These are phyloP conservation scores for Sugiyamaella novakii DNA, from an alignment of 1,139 yeast species.

Conservation along the genomic window DNA sequence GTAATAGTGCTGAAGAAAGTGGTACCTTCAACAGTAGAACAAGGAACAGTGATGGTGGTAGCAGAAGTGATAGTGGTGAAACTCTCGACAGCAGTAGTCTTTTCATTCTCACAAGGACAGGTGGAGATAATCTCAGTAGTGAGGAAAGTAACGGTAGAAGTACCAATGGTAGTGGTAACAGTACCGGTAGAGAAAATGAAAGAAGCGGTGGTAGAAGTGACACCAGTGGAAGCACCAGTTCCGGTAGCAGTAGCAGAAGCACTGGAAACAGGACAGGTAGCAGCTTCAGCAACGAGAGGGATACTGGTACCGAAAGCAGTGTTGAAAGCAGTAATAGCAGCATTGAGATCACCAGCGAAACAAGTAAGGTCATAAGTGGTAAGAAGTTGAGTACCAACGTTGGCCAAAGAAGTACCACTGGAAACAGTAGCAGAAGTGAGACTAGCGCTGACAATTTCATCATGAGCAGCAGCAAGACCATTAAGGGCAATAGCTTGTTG, in stretches of 20 bases:
- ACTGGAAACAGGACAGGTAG: constrained; percentile 11
- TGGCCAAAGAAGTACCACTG: constrained; percentile 7
- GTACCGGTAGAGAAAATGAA: constrained; percentile 11
- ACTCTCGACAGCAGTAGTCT: constrained; percentile 11
- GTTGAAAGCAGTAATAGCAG: constrained; percentile 19
- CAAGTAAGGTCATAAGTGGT: constrained; percentile 16
- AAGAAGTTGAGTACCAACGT: constrained; percentile 10
- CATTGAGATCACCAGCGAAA: constrained; percentile 17
- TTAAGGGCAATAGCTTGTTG: constrained; percentile 3
- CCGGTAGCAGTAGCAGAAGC: constrained; percentile 5
- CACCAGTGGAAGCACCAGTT: neutral
- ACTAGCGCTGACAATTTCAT: constrained; percentile 3
- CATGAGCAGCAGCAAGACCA: constrained; percentile 3
- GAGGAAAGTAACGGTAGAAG: constrained; percentile 18
- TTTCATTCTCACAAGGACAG: constrained; percentile 21
- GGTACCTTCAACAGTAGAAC: constrained; percentile 16
- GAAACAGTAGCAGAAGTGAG: constrained; percentile 2
- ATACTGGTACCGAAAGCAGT: constrained; percentile 6
- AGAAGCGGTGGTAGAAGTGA: constrained; percentile 8
- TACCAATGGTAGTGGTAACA: constrained; percentile 18
- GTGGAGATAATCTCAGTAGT: constrained; percentile 20
- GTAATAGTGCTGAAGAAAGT: constrained; percentile 11
- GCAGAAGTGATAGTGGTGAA: constrained; percentile 15
- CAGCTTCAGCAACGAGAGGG: constrained; percentile 14
- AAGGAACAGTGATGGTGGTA: constrained; percentile 16